phyloP scores from a whole-genome alignment of 257 asterid genomes.

The Solanum microdontum region DNA sequence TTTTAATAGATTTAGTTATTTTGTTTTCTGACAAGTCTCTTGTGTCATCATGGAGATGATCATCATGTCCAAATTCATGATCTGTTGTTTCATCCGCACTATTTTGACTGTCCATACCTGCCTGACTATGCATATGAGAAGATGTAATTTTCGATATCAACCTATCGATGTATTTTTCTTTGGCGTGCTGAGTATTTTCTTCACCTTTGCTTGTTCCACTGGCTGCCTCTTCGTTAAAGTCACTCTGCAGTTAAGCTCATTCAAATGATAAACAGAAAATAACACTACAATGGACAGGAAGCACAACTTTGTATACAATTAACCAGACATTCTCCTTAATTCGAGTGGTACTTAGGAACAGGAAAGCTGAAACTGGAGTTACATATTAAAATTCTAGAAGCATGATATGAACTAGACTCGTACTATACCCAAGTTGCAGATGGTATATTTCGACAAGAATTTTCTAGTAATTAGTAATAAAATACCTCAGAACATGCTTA shows the following conservation, averaged over 20 bases:
- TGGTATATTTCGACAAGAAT: not conserved
- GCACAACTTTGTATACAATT: not conserved
- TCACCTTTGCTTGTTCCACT: not conserved
- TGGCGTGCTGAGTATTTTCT: not conserved
- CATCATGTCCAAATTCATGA: slow-evolving; percentile 8
- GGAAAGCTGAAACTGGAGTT: not conserved
- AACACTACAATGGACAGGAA: not conserved
- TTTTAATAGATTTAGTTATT: slow-evolving; percentile 13
- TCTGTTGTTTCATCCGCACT: not conserved
- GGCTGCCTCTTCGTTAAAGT: not conserved
- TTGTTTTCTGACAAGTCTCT: slow-evolving; percentile 4
- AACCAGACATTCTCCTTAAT: not conserved
- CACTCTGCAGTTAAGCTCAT: not conserved
- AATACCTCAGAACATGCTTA: not conserved
- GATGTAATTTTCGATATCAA: slow-evolving; percentile 6
- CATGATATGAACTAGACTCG: not conserved
- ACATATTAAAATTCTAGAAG: not conserved
- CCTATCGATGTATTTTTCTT: slow-evolving; percentile 3
- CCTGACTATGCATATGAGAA: slow-evolving; percentile 5
- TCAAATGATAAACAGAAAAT: not conserved
- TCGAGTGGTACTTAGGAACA: not conserved
- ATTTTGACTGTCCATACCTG: not conserved
- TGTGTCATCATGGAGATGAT: slow-evolving; percentile 17
- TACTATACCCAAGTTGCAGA: not conserved
- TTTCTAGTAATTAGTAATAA: not conserved